phyloP scores from a whole-genome alignment of 352 stramenopile genomes.

The Phytophthora chlamydospora region DNA sequence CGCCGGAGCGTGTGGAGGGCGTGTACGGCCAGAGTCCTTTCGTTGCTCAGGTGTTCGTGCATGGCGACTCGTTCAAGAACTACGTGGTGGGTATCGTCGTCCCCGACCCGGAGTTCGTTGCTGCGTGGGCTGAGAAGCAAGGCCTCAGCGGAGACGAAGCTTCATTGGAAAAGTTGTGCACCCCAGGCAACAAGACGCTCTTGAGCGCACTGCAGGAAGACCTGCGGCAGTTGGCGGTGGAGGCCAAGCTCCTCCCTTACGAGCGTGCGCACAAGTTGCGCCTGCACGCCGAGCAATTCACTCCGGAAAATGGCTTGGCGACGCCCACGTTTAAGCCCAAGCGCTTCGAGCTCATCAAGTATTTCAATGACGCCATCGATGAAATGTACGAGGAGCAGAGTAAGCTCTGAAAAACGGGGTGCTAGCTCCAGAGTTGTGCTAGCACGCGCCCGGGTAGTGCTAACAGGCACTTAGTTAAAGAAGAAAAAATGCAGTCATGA shows the following conservation, averaged over 20 bases:
- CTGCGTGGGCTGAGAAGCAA: slow-evolving; percentile 46
- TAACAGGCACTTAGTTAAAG: slow-evolving; percentile 3
- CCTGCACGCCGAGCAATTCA: slow-evolving; percentile 89
- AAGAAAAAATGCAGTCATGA: slow-evolving; percentile 13
- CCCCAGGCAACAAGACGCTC: slow-evolving; percentile 38
- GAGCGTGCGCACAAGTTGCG: slow-evolving; percentile 92
- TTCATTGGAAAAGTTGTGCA: slow-evolving; percentile 34
- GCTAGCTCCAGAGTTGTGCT: slow-evolving; percentile 10
- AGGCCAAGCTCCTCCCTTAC: slow-evolving; percentile 88
- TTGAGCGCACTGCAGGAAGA: slow-evolving; percentile 38
- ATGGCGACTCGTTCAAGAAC: slow-evolving; percentile 94
- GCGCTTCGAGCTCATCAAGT: slow-evolving; percentile 66
- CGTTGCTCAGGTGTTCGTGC: slow-evolving; percentile 93
- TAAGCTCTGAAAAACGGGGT: slow-evolving; percentile 29
- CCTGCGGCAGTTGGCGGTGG: slow-evolving; percentile 49
- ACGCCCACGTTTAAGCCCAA: slow-evolving; percentile 98
- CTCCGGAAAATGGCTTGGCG: slow-evolving; percentile 89
- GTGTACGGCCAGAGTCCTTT: slow-evolving; percentile 90
- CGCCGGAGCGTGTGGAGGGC: slow-evolving; percentile 95
- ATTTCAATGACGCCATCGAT: slow-evolving; percentile 57
- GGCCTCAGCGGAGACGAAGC: slow-evolving; percentile 33
- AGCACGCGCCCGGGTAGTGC: slow-evolving; percentile 1
- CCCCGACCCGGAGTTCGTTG: slow-evolving; percentile 60
- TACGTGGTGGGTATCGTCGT: slow-evolving; percentile 93
- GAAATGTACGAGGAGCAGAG: slow-evolving; percentile 57